phyloP scores from a whole-genome alignment of 2,329 filamentous ascomycete genomes.

The Davidsoniella virescens region DNA sequence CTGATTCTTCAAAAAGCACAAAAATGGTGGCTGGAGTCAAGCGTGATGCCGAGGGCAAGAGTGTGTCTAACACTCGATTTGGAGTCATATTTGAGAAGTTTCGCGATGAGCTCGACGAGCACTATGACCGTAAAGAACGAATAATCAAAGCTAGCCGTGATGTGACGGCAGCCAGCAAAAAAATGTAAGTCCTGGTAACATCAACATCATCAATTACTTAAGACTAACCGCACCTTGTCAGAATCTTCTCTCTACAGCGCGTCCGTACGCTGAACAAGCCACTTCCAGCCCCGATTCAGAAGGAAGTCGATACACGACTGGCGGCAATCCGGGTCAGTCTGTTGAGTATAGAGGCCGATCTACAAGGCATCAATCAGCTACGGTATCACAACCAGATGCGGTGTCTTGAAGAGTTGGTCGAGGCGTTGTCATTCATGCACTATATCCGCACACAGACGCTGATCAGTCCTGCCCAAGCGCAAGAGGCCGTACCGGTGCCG shows the following conservation, averaged over 20 bases:
- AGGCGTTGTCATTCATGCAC: slow-evolving; percentile 75
- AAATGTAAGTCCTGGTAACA: slow-evolving; percentile 47
- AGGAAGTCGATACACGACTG: slow-evolving; percentile 54
- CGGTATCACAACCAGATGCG: slow-evolving; percentile 69
- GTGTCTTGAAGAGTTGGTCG: slow-evolving; percentile 86
- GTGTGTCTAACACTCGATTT: slow-evolving; percentile 24
- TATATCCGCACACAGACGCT: slow-evolving; percentile 68
- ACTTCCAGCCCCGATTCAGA: slow-evolving; percentile 51
- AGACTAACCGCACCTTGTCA: slow-evolving; percentile 11
- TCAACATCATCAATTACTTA: no score
- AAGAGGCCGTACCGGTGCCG: slow-evolving; percentile 29
- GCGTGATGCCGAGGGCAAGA: slow-evolving; percentile 36
- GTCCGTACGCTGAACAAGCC: slow-evolving; percentile 45
- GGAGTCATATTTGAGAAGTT: slow-evolving; percentile 73
- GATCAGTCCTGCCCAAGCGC: slow-evolving; percentile 49
- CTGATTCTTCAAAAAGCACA: slow-evolving; percentile 11
- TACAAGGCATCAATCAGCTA: slow-evolving; percentile 63
- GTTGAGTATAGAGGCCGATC: slow-evolving; percentile 49
- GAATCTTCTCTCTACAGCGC: slow-evolving; percentile 26
- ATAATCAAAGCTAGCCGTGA: slow-evolving; percentile 85
- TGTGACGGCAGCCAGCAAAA: slow-evolving; percentile 88
- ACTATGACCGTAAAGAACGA: slow-evolving; percentile 80
- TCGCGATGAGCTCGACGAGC: slow-evolving; percentile 76
- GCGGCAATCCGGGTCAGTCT: slow-evolving; percentile 57
- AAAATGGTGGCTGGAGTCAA: slow-evolving; percentile 26